phyloP scores from a whole-genome alignment of 1,284 basidiomycete genomes.

The Rhodotorula sp. region DNA sequence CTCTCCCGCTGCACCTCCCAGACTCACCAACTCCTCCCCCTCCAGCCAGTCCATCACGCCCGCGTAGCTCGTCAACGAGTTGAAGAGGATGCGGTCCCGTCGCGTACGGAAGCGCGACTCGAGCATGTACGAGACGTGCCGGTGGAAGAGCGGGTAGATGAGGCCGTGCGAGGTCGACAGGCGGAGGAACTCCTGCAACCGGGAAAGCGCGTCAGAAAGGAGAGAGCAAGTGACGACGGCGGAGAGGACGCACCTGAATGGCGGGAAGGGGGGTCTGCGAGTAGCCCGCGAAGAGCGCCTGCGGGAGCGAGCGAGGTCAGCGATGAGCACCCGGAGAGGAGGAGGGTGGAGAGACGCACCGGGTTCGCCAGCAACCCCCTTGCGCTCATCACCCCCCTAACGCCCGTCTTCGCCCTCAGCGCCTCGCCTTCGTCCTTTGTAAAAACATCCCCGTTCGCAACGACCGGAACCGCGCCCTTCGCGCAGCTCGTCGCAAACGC shows the following conservation, averaged over 20 bases:
- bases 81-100: conserved; percentile 58
- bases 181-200: conserved; percentile 53
- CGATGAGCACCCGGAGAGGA: too few relatives aligned
- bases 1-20: neutral
- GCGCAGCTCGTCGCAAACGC: conserved; percentile 59
- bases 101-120: conserved; percentile 54
- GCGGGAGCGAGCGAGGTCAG: conserved; percentile 1
- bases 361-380: conserved; percentile 63
- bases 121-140: conserved; percentile 62
- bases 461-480: conserved; percentile 57
- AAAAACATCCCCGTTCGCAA: conserved; percentile 64
- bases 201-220: conserved; percentile 30
- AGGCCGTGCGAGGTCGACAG: conserved; percentile 57
- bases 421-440: conserved; percentile 54
- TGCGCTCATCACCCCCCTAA: conserved; percentile 62
- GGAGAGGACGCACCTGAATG: conserved; percentile 50
- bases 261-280: conserved; percentile 57
- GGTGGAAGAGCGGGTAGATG: conserved; percentile 58
- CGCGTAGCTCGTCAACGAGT: conserved; percentile 56
- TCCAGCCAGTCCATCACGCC: conserved; percentile 58
- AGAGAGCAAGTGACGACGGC: neutral
- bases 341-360: conserved; percentile 43
- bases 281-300: conserved; percentile 61
- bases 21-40: conserved; percentile 11
- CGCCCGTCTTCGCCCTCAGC: conserved; percentile 57